Evolutionary conservation across 73 alveolate species (phyloP).

Genomic region (Paramecium bursaria): DNA sequence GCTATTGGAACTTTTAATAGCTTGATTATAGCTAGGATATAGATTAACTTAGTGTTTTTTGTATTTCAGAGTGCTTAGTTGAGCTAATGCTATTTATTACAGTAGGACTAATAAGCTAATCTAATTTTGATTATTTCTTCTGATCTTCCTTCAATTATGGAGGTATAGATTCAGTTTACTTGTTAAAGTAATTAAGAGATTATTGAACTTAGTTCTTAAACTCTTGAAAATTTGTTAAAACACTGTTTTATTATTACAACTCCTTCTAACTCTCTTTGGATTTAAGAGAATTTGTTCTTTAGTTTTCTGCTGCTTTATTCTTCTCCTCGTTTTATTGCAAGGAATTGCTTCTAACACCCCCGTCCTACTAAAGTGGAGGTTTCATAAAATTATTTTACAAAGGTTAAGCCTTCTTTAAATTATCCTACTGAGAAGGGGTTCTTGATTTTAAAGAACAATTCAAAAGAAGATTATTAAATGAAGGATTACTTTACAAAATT

Average conservation of each 20-base stretch:
- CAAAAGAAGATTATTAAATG: constrained; percentile 39
- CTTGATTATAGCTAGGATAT: constrained; percentile 49
- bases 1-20: constrained; percentile 43
- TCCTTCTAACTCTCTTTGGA: constrained; percentile 20
- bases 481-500: background rate
- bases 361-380: background rate
- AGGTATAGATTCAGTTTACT: constrained; percentile 14
- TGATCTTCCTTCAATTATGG: background rate
- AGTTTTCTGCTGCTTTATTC: background rate
- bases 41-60: constrained; percentile 40
- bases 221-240: constrained; percentile 31
- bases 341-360: constrained; percentile 56
- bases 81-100: constrained; percentile 2
- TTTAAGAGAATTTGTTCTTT: constrained; percentile 31
- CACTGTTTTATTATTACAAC: too few species aligned
- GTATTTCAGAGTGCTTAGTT: constrained; percentile 51
- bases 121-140: constrained; percentile 45
- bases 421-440: constrained; percentile 27
- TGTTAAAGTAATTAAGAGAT: constrained; percentile 30
- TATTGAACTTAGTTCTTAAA: constrained; percentile 51
- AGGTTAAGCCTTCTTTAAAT: background rate
- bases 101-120: constrained; percentile 57
- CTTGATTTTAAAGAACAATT: constrained; percentile 20
- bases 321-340: constrained; percentile 28
- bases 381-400: background rate